Conservation (phyloP, 306 rosid species). For the Albizia julibrissin region DNA sequence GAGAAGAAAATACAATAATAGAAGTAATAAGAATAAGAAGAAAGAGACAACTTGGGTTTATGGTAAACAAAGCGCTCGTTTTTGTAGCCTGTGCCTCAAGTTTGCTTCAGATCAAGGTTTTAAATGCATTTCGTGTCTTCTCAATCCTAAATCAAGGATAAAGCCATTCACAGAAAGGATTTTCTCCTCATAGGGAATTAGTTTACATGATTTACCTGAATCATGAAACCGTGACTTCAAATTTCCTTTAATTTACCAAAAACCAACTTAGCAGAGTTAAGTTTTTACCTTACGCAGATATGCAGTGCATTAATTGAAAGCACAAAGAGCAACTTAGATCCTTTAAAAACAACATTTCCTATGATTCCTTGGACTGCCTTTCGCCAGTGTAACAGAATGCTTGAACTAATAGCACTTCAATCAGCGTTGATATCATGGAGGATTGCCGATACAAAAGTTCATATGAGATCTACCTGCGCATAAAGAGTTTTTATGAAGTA, state of each 20-base stretch:
- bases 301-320: conserved; percentile 2
- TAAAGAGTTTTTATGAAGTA: not conserved
- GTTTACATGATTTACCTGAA: not conserved
- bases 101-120: not conserved
- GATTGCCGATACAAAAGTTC: not conserved
- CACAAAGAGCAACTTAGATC: not conserved
- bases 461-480: not conserved
- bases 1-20: not conserved
- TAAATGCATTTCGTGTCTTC: conserved; percentile 1
- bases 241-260: not conserved
- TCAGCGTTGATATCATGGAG: not conserved
- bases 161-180: not conserved
- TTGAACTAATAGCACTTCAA: not conserved
- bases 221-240: not conserved
- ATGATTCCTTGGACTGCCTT: not conserved
- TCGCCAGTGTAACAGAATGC: not conserved
- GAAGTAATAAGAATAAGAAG: not conserved
- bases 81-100: conserved; percentile 10
- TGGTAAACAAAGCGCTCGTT: not conserved
- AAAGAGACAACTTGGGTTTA: not conserved
- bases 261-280: not conserved
- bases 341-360: not conserved
- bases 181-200: not conserved
- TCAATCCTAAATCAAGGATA: not conserved
- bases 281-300: not conserved